Conservation (phyloP, 2,329 filamentous ascomycete species). For the Alternaria brassicicola region DNA sequence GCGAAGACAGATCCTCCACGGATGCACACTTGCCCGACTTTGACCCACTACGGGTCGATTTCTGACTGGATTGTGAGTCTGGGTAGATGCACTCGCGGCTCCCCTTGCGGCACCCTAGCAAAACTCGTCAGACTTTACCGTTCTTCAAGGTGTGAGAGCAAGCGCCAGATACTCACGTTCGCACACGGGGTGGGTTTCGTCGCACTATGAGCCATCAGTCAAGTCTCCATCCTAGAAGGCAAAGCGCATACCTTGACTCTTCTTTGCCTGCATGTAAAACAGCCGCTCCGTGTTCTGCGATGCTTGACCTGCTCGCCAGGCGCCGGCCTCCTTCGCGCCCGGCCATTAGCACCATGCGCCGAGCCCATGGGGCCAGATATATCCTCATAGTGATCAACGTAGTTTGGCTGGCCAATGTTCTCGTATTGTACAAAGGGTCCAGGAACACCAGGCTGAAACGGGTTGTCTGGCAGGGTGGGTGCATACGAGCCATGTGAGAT, state of each 20-base stretch:
- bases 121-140: constrained; percentile 20
- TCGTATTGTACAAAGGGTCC: constrained; percentile 44
- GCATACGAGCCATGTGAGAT: constrained; percentile 37
- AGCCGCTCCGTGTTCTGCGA: constrained; percentile 89
- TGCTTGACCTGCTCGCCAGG: constrained; percentile 81
- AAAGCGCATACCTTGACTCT: constrained; percentile 70
- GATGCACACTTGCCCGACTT: constrained; percentile 53
- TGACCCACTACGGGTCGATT: constrained; percentile 54
- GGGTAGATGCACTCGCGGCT: constrained; percentile 91
- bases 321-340: constrained; percentile 39
- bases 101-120: constrained; percentile 83
- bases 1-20: constrained; percentile 58
- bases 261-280: constrained; percentile 86
- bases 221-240: not conserved
- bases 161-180: constrained; percentile 62
- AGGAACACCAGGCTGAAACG: constrained; percentile 39
- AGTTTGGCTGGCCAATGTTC: constrained; percentile 40
- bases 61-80: constrained; percentile 64
- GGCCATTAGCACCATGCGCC: constrained; percentile 35
- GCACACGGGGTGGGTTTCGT: constrained; percentile 85
- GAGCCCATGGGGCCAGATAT: constrained; percentile 32
- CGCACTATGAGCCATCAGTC: constrained; percentile 67
- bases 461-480: constrained; percentile 39
- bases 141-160: constrained; percentile 9
- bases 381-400: constrained; percentile 47